Evolutionary conservation across 371 early-diverging fungal genomes (phyloP).

Genomic region (Mucor velutinosus): DNA sequence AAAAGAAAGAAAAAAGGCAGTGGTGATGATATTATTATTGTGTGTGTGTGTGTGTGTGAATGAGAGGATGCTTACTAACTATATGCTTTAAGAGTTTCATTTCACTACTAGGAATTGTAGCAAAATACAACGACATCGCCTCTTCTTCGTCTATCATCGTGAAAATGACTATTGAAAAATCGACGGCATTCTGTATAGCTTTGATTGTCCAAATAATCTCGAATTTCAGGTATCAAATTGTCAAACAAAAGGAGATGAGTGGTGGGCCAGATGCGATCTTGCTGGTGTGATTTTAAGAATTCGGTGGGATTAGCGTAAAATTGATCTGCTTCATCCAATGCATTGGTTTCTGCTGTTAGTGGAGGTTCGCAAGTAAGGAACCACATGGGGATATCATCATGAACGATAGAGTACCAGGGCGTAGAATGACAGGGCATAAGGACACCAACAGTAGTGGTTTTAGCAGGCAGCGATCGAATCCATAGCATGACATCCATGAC

Average conservation of each 20-base stretch:
- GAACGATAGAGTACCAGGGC: slow-evolving; percentile 82
- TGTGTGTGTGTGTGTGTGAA: not conserved
- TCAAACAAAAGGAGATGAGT: slow-evolving; percentile 74
- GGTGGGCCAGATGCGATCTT: slow-evolving; percentile 44
- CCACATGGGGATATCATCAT: slow-evolving; percentile 64
- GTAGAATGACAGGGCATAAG: slow-evolving; percentile 97
- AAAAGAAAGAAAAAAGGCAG: not conserved
- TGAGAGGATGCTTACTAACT: not conserved
- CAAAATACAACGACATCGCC: slow-evolving; percentile 85
- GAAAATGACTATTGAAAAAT: slow-evolving; percentile 90
- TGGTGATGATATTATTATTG: not conserved
- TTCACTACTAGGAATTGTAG: not conserved
- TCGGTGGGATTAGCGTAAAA: slow-evolving; percentile 73
- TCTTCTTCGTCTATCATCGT: slow-evolving; percentile 75
- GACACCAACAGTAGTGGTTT: slow-evolving; percentile 37
- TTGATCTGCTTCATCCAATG: slow-evolving; percentile 80
- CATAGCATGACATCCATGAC: slow-evolving; percentile 83
- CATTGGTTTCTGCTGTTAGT: slow-evolving; percentile 38
- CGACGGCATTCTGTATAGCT: slow-evolving; percentile 63
- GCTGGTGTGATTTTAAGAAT: slow-evolving; percentile 49
- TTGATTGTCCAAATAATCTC: slow-evolving; percentile 12
- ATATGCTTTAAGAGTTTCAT: not conserved
- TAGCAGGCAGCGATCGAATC: slow-evolving; percentile 53
- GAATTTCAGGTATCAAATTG: slow-evolving; percentile 28
- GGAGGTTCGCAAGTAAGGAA: slow-evolving; percentile 94